Percentiles rank a stretch among this genome's conserved stretches.
These are phyloP conservation scores for Paraphaeosphaeria sporulosa DNA, from an alignment of 2,329 filamentous ascomycete genomes.

Conservation along the genomic window DNA sequence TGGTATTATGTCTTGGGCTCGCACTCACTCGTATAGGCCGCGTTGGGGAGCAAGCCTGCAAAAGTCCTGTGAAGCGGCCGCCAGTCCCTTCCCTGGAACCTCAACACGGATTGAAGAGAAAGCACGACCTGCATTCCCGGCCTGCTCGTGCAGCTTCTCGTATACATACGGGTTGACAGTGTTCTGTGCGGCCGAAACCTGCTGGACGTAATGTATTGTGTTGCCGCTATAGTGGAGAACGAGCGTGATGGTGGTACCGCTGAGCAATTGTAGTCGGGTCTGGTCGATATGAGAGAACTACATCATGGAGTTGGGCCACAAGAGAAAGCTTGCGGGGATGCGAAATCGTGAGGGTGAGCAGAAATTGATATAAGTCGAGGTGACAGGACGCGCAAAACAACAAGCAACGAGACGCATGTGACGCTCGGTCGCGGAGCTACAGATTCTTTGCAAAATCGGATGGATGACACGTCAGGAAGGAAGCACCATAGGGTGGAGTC, in stretches of 20 bases:
- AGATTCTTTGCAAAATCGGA: background rate
- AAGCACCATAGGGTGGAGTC: background rate
- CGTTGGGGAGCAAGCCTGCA: background rate
- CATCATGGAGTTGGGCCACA: background rate
- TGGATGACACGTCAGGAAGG: too few species aligned
- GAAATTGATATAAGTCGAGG: background rate
- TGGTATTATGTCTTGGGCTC: background rate
- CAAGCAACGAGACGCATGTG: background rate
- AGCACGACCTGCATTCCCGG: background rate
- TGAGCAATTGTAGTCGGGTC: slow-evolving; percentile 1
- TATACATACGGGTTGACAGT: slow-evolving; percentile 12
- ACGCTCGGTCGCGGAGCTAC: background rate
- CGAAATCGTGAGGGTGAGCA: background rate
- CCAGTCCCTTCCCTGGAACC: slow-evolving; percentile 11
- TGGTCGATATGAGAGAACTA: background rate
- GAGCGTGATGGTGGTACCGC: slow-evolving; percentile 10
- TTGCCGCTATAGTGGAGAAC: slow-evolving; percentile 10
- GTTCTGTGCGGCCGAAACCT: slow-evolving; percentile 9
- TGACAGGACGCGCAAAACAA: background rate
- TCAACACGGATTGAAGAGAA: slow-evolving; percentile 9
- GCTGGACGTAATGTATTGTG: slow-evolving; percentile 5
- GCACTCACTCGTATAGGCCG: background rate
- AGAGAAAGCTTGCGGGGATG: background rate
- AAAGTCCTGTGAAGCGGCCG: slow-evolving; percentile 12
- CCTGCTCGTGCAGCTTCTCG: slow-evolving; percentile 17